Conservation (phyloP, 2,329 filamentous ascomycete genomes). For the Fusarium scirpi region DNA sequence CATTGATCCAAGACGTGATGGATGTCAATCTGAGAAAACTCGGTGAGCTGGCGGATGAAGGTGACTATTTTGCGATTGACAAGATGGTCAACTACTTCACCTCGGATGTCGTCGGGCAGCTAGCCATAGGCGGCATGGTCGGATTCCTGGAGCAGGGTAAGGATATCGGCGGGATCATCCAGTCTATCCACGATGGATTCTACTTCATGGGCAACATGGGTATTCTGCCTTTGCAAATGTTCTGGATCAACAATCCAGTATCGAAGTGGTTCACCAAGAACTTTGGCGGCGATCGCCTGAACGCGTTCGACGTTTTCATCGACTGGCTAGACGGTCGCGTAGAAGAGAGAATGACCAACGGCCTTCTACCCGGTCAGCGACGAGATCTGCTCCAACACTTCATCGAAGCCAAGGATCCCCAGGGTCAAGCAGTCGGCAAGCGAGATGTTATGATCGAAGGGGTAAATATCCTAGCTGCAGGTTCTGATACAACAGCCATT, state of each 20-base stretch:
- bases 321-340: constrained; percentile 17
- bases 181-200: constrained; percentile 27
- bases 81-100: constrained; percentile 25
- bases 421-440: constrained; percentile 2
- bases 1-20: constrained; percentile 15
- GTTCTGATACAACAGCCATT: constrained; percentile 26
- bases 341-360: constrained; percentile 11
- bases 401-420: constrained; percentile 18
- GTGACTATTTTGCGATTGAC: not conserved
- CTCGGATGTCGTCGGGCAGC: constrained; percentile 15
- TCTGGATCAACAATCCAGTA: constrained; percentile 24
- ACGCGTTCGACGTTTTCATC: constrained; percentile 22
- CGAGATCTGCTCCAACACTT: constrained; percentile 25
- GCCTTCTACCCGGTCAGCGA: not conserved
- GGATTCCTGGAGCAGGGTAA: constrained; percentile 21
- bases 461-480: constrained; percentile 24
- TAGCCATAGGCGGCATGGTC: constrained; percentile 24
- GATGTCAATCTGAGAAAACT: constrained; percentile 20
- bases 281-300: constrained; percentile 11
- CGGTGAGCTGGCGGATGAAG: not conserved
- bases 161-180: constrained; percentile 25
- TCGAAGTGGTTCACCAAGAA: constrained; percentile 1
- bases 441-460: constrained; percentile 27
- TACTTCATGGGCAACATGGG: constrained; percentile 33
- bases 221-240: constrained; percentile 20